phyloP scores from a whole-genome alignment of 306 rosid genomes.

The Medicago lupulina region DNA sequence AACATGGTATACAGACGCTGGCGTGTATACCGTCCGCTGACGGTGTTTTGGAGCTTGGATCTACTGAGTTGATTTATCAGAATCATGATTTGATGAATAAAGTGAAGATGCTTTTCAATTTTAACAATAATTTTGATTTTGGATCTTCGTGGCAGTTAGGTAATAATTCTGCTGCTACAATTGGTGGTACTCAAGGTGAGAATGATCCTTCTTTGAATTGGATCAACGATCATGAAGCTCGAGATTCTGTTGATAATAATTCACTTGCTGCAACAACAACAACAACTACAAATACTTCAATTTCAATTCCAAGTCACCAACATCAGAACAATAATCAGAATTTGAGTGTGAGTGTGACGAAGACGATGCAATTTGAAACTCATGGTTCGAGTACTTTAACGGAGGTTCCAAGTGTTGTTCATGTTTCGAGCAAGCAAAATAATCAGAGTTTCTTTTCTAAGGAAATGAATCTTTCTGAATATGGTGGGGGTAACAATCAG shows the following conservation, averaged over 20 bases:
- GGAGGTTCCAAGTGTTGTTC: conserved; percentile 65
- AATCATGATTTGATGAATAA: conserved; percentile 82
- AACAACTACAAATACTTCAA: background rate
- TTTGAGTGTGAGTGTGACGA: conserved; percentile 30
- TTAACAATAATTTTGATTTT: conserved; percentile 56
- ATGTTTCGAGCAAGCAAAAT: conserved; percentile 51
- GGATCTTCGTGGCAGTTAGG: conserved; percentile 70
- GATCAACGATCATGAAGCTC: conserved; percentile 71
- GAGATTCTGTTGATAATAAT: conserved; percentile 51
- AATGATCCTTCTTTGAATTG: conserved; percentile 85
- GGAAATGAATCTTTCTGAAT: conserved; percentile 75
- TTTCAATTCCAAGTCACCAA: conserved; percentile 33
- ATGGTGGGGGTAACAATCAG: conserved; percentile 45
- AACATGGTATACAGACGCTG: conserved; percentile 73
- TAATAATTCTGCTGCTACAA: conserved; percentile 25
- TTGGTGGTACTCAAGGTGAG: conserved; percentile 71
- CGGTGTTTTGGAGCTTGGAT: conserved; percentile 91
- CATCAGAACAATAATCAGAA: conserved; percentile 3
- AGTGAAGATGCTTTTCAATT: conserved; percentile 74
- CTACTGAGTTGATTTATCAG: conserved; percentile 69
- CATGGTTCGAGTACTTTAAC: conserved; percentile 67
- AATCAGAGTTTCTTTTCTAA: conserved; percentile 64
- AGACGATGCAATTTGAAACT: conserved; percentile 59
- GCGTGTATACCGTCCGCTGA: conserved; percentile 75
- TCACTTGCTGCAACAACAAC: conserved; percentile 28